Evolutionary conservation across 2,329 filamentous ascomycete genomes (phyloP).

Genomic region (Talaromyces sp.): DNA sequence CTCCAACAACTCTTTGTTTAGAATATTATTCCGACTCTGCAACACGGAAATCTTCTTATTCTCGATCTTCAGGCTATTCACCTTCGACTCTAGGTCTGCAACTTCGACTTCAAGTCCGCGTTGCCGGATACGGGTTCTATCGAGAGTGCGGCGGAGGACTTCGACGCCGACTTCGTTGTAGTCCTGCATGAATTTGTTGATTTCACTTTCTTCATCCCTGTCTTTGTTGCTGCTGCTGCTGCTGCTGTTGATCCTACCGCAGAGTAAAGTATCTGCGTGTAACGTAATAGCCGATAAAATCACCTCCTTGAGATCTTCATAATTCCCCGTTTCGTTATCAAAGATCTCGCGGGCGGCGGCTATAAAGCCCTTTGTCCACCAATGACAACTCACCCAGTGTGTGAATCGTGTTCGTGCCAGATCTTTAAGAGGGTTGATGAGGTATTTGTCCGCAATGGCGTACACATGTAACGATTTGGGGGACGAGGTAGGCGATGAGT

Average conservation of each 20-base stretch:
- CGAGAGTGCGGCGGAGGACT: constrained; percentile 14
- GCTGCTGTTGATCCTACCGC: neutral
- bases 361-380: constrained; percentile 15
- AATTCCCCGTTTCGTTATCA: constrained; percentile 21
- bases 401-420: constrained; percentile 17
- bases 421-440: constrained; percentile 17
- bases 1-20: constrained; percentile 19
- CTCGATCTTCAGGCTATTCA: constrained; percentile 11
- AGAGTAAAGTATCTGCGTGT: constrained; percentile 18
- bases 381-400: constrained; percentile 17
- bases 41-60: constrained; percentile 17
- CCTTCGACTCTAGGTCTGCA: constrained; percentile 17
- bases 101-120: constrained; percentile 17
- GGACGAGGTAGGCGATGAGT: neutral
- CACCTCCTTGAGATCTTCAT: constrained; percentile 18
- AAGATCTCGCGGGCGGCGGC: constrained; percentile 19
- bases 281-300: constrained; percentile 15
- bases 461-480: constrained; percentile 18
- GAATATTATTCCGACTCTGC: constrained; percentile 17
- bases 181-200: constrained; percentile 14
- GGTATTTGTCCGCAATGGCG: constrained; percentile 21
- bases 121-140: constrained; percentile 16
- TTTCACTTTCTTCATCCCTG: neutral
- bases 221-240: neutral
- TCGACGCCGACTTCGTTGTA: constrained; percentile 18